phyloP scores from a whole-genome alignment of 257 asterid genomes.

The Solanum dulcamara region DNA sequence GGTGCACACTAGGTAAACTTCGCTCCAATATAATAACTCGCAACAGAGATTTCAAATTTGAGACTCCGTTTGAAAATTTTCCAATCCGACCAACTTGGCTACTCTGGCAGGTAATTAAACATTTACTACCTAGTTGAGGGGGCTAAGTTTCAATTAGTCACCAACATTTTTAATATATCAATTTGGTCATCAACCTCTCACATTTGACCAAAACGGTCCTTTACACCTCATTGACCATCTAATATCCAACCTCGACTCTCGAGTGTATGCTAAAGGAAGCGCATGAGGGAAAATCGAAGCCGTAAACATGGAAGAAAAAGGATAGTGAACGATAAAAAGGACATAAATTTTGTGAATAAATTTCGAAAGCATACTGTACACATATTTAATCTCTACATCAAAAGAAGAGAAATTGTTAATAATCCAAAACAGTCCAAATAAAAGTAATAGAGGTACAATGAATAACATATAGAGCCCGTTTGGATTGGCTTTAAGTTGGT shows the following conservation, averaged over 20 bases:
- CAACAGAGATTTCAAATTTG: not conserved
- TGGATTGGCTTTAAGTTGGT: no score
- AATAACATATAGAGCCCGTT: no score
- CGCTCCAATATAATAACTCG: not conserved
- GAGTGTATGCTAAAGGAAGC: not conserved
- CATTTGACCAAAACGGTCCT: not conserved
- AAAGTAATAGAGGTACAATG: no score
- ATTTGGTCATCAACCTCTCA: not conserved
- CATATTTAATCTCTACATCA: no score
- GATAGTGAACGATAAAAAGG: not conserved
- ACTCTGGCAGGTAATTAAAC: not conserved
- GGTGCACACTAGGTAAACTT: not conserved
- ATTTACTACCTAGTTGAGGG: not conserved
- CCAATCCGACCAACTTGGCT: rapidly evolving
- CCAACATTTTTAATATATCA: not conserved
- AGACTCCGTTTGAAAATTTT: rapidly evolving
- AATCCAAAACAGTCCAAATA: no score
- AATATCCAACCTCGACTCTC: not conserved
- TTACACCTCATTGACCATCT: not conserved
- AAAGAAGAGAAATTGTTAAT: no score
- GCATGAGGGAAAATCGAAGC: not conserved
- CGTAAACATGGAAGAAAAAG: not conserved
- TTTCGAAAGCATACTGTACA: no score
- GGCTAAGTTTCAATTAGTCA: not conserved
- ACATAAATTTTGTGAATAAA: not conserved